Evolutionary conservation across 2,329 filamentous ascomycete genomes (phyloP).

Genomic region (Colletotrichum sublineola): DNA sequence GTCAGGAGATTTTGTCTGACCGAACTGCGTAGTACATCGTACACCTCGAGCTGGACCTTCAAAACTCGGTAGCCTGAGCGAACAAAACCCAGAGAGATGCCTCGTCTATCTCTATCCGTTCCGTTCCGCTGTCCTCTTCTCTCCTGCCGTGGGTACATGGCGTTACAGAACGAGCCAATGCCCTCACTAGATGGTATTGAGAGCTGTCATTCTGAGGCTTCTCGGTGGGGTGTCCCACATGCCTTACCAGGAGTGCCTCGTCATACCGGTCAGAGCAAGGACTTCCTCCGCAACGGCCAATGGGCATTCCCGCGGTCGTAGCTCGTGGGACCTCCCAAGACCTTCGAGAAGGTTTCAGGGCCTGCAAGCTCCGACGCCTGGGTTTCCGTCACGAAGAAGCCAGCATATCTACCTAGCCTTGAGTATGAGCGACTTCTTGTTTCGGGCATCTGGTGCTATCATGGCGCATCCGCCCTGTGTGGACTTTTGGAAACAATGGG

Average conservation of each 20-base stretch:
- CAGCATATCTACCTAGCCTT: constrained; percentile 30
- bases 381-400: constrained; percentile 31
- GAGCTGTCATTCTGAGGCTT: constrained; percentile 38
- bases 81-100: constrained; percentile 6
- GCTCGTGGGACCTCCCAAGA: constrained; percentile 37
- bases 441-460: constrained; percentile 35
- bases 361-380: constrained; percentile 29
- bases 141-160: constrained; percentile 33
- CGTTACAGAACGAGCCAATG: constrained; percentile 25
- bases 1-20: constrained; percentile 4
- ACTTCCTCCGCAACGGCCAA: constrained; percentile 27
- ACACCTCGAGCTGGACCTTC: constrained; percentile 19
- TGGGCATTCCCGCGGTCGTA: constrained; percentile 40
- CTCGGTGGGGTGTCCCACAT: constrained; percentile 18
- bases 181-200: constrained; percentile 11
- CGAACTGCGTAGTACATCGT: not conserved
- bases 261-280: constrained; percentile 17
- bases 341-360: constrained; percentile 45
- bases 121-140: constrained; percentile 1
- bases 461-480: constrained; percentile 27
- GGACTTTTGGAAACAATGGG: constrained; percentile 33
- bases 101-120: constrained; percentile 1
- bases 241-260: constrained; percentile 23
- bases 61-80: constrained; percentile 22
- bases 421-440: constrained; percentile 37